A percentile compares a stretch with the other conserved stretches of the same genome.
These are phyloP conservation scores for Salix exigua DNA, from an alignment of 345 rosid genomes.

Conservation along the genomic window DNA sequence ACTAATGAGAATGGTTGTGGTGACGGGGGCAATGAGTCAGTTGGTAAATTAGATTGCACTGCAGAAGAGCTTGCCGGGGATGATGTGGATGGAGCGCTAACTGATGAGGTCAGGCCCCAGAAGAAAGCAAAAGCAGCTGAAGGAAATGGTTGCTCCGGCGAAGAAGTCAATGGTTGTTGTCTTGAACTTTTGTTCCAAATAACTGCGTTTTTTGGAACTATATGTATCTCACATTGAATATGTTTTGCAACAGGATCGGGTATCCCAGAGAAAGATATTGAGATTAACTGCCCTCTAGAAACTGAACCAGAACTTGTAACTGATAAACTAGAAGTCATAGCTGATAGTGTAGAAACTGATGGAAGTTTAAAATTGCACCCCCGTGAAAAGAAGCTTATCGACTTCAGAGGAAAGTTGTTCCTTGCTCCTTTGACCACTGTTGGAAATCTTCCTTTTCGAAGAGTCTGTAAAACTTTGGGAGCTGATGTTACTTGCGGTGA, in stretches of 20 bases:
- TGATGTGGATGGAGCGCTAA: constrained; percentile 27
- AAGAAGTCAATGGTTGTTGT: constrained; percentile 40
- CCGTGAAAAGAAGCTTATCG: constrained; percentile 84
- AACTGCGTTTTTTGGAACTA: not conserved
- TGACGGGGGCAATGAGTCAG: constrained; percentile 19
- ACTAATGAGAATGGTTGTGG: constrained; percentile 25
- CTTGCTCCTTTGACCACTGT: constrained; percentile 96
- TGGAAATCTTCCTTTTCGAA: constrained; percentile 94
- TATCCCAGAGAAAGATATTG: constrained; percentile 29
- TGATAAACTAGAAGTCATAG: constrained; percentile 5
- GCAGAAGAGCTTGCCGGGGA: constrained; percentile 22
- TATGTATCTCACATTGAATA: constrained; percentile 10
- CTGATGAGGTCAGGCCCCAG: constrained; percentile 50
- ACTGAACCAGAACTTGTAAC: constrained; percentile 9
- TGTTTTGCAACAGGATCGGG: constrained; percentile 34
- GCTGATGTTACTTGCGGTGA: constrained; percentile 95
- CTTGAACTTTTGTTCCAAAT: constrained; percentile 4
- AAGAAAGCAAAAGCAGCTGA: constrained; percentile 65
- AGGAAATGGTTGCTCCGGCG: constrained; percentile 32
- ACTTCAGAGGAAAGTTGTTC: constrained; percentile 79
- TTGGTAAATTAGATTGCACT: constrained; percentile 33
- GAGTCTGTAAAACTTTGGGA: constrained; percentile 87
- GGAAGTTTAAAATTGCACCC: constrained; percentile 56
- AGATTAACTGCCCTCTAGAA: constrained; percentile 18
- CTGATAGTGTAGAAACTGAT: constrained; percentile 48